Base-by-base conservation (phyloP, 2,329 filamentous ascomycete species). In the Monilinia aucupariae region DNA sequence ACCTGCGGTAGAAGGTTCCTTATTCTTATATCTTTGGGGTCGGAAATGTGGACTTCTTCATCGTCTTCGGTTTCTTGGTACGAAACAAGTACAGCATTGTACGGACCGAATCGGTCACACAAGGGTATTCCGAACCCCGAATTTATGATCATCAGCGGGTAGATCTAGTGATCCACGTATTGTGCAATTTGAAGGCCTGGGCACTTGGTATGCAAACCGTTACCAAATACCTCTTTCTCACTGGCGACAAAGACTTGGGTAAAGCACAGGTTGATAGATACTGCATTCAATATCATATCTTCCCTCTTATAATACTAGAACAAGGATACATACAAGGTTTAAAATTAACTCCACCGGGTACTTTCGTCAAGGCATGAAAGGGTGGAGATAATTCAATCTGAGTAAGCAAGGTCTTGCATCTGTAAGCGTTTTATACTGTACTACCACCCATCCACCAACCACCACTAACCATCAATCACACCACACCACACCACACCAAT, bases 331-430 rank as follows among this genome's bases (percentile, higher is more conserved):
- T n/a, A 56, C 53, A 32, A 45, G 53, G 39, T 45, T 56, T 43
- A 45, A 32, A 32, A 45, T 32, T 27, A 37, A 49, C 41, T 59
- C 55, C 27, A 22, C 53, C 20, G 53, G 53, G 53, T 32, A 32
- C 27, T 55, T 45, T 55, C 22, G 53, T 55, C 53, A 55, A 50
- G 48, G 27, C 27, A 8, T 32, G 30, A 13, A 49, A 30, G 41
- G 41, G 49, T 61, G 59, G 39, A 34, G 49, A 34, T 27, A 17
- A 9, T 50, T 34, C 10, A 56, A 17, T 55, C 59, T 61, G 59
- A 61, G 59, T 61, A 61, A 61, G 59, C 59, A 61, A 54, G 15
- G n/a, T 47, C 59, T 54, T 61, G 50, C 30, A 61, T 61, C 34
- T 55, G 59, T 61, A 55, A 61, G 48, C 59, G 49, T 55, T 32